Evolutionary conservation across 768 basidiomycete genomes (phyloP).

Genomic region (Termitomyces sp.): DNA sequence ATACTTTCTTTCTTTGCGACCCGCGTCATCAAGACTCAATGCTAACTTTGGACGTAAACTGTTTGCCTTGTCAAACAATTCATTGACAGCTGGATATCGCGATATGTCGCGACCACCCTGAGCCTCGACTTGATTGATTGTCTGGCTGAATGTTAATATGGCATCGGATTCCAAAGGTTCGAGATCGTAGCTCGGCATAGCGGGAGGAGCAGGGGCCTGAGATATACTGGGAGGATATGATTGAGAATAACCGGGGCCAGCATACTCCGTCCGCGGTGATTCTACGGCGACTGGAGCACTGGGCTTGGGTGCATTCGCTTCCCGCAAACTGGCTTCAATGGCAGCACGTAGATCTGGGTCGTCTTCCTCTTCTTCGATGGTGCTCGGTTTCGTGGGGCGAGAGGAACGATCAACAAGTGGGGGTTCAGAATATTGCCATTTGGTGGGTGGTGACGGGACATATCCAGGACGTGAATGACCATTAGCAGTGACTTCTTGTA

Average conservation of each 20-base stretch:
- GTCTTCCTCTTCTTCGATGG: conserved; percentile 64
- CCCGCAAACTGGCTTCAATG: conserved; percentile 92
- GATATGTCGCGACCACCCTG: conserved; percentile 77
- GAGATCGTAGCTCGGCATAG: conserved; percentile 77
- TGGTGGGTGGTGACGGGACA: conserved; percentile 59
- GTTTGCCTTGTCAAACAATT: conserved; percentile 82
- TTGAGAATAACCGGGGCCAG: conserved; percentile 39
- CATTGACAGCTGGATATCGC: conserved; percentile 79
- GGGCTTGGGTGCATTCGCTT: conserved; percentile 72
- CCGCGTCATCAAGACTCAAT: conserved; percentile 79
- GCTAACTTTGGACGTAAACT: conserved; percentile 78
- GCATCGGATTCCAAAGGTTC: conserved; percentile 79
- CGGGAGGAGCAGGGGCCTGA: conserved; percentile 42
- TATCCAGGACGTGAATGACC: conserved; percentile 60
- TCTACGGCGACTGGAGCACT: conserved; percentile 71
- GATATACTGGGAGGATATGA: conserved; percentile 39
- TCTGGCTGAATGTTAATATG: conserved; percentile 88
- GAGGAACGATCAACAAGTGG: conserved; percentile 61
- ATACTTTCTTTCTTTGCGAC: conserved; percentile 73
- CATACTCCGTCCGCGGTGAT: conserved; percentile 44
- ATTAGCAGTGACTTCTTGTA: conserved; percentile 67
- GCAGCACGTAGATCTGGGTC: conserved; percentile 92
- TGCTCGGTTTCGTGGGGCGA: conserved; percentile 32
- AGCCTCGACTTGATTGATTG: conserved; percentile 78
- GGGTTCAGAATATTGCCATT: conserved; percentile 66